phyloP scores from a whole-genome alignment of 164 flowering plant species.

The Chimonanthus praecox region DNA sequence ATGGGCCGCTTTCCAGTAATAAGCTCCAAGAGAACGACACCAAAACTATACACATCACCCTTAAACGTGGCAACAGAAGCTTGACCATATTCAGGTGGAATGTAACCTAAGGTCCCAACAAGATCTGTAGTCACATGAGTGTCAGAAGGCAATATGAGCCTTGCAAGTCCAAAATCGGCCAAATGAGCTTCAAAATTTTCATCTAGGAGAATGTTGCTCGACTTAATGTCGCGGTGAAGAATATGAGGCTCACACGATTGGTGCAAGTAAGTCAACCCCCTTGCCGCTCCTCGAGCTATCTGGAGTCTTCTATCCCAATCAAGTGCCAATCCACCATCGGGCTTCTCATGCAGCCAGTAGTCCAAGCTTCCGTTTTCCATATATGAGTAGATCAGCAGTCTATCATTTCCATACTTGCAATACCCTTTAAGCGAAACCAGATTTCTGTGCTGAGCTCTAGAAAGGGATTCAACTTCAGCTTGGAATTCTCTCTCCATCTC shows the following conservation, averaged over 20 bases:
- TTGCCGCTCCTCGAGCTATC: conserved; percentile 65
- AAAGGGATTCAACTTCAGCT: conserved; percentile 74
- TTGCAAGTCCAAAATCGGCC: conserved; percentile 87
- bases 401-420: conserved; percentile 45
- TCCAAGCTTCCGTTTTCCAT: conserved; percentile 87
- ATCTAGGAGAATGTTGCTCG: conserved; percentile 77
- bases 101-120: conserved; percentile 83
- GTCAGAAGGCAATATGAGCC: conserved; percentile 59
- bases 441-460: conserved; percentile 70
- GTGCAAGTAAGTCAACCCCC: conserved; percentile 72
- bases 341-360: conserved; percentile 76
- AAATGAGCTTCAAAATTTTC: conserved; percentile 67
- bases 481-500: conserved; percentile 76
- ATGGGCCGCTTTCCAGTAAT: conserved; percentile 76
- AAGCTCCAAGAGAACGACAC: conserved; percentile 83
- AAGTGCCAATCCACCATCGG: conserved; percentile 47
- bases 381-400: conserved; percentile 62
- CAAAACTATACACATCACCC: conserved; percentile 85
- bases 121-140: conserved; percentile 83
- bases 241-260: conserved; percentile 65
- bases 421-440: conserved; percentile 72
- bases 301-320: conserved; percentile 60
- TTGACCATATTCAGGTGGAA: conserved; percentile 82
- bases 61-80: conserved; percentile 66
- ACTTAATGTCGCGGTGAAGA: conserved; percentile 73